These are phyloP conservation scores for Hyphodiscus sp. DNA, from an alignment of 2,329 filamentous ascomycete species.

Conservation along the genomic window DNA sequence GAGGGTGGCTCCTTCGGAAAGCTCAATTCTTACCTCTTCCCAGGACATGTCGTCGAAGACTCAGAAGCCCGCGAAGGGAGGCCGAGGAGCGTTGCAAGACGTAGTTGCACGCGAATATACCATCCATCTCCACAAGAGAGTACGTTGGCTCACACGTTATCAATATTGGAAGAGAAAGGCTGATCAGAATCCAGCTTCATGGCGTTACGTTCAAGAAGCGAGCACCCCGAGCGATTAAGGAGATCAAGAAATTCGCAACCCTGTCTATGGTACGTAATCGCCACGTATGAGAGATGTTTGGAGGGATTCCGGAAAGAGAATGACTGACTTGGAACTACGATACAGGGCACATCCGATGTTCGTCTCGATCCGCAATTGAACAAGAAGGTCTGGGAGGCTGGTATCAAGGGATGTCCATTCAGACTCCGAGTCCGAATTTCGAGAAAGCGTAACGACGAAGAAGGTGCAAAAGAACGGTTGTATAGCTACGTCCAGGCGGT, in stretches of 20 bases:
- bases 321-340: constrained; percentile 14
- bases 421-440: constrained; percentile 97
- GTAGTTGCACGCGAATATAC: constrained; percentile 99
- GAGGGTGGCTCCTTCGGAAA: background rate
- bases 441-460: constrained; percentile 99
- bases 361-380: constrained; percentile 97
- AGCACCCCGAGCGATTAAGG: constrained; percentile 97
- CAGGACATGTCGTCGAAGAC: constrained; percentile 60
- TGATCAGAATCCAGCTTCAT: constrained; percentile 70
- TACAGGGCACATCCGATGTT: constrained; percentile 90
- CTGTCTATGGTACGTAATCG: constrained; percentile 81
- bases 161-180: constrained; percentile 25
- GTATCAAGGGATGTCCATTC: constrained; percentile 98
- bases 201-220: constrained; percentile 99
- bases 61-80: constrained; percentile 62
- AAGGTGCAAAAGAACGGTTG: constrained; percentile 98
- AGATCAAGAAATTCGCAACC: constrained; percentile 92
- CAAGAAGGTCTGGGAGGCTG: constrained; percentile 99
- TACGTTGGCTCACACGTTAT: constrained; percentile 48
- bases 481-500: constrained; percentile 99
- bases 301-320: too few species aligned
- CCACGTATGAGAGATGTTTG: background rate
- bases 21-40: background rate
- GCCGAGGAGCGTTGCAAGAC: constrained; percentile 94
- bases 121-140: constrained; percentile 99